These are phyloP conservation scores for Thuidium tamariscinum DNA, from an alignment of 225 moss, liverwort and hornwort genomes.

Conservation along the genomic window DNA sequence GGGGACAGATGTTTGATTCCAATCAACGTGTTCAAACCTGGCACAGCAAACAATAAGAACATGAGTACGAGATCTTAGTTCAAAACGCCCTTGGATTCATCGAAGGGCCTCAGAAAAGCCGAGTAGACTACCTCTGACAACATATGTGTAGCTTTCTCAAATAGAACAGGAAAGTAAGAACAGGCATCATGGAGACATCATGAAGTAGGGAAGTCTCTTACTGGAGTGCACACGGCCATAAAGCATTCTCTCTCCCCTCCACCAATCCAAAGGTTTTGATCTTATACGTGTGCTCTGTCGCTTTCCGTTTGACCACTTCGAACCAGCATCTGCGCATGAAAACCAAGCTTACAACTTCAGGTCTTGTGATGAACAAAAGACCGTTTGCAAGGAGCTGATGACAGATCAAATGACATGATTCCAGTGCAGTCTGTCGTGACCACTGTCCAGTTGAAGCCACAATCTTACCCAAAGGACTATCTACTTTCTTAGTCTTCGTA, in stretches of 20 bases:
- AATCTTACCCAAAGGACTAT: conserved; percentile 43
- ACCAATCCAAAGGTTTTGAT: conserved; percentile 57
- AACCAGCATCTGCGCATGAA: conserved; percentile 38
- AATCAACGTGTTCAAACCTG: conserved; percentile 51
- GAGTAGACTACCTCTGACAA: not conserved
- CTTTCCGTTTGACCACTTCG: conserved; percentile 48
- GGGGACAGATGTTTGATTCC: conserved; percentile 57
- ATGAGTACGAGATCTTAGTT: not conserved
- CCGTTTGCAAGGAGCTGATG: not conserved
- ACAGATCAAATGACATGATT: not conserved
- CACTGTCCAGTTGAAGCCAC: not conserved
- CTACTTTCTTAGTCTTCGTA: conserved; percentile 12
- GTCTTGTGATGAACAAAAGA: not conserved
- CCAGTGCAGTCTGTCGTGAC: not conserved
- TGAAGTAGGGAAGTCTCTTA: not conserved
- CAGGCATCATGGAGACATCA: not conserved
- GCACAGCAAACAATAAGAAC: conserved; percentile 1
- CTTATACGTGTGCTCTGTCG: conserved; percentile 48
- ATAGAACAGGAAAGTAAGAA: not conserved
- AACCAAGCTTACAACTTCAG: not conserved
- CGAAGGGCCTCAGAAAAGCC: not conserved
- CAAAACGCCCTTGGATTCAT: not conserved
- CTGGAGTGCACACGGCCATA: conserved; percentile 57
- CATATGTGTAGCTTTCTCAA: not conserved
- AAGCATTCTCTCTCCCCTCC: conserved; percentile 57